Evolutionary conservation across 768 basidiomycete species (phyloP).

Genomic region (Russula sp.): DNA sequence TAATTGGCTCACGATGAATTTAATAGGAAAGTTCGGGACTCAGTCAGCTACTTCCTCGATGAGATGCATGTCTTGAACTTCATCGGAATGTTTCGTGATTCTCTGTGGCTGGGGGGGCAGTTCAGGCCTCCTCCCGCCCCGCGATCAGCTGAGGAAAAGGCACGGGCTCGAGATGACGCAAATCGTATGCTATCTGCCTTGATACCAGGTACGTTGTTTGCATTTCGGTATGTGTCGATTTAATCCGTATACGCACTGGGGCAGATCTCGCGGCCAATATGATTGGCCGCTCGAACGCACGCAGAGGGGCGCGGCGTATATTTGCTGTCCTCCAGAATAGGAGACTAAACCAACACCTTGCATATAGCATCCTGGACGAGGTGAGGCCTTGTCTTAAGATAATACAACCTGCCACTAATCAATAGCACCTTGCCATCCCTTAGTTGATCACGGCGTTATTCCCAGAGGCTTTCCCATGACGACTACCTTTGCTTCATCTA

Average conservation of each 20-base stretch:
- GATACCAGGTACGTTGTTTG: constrained; percentile 65
- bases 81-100: constrained; percentile 62
- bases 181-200: constrained; percentile 85
- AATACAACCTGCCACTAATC: background rate
- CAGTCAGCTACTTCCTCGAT: constrained; percentile 54
- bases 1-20: background rate
- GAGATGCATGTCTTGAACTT: constrained; percentile 65
- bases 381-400: constrained; percentile 36
- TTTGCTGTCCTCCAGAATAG: constrained; percentile 93
- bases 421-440: background rate
- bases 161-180: constrained; percentile 76
- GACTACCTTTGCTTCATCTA: too few species aligned
- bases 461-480: constrained; percentile 38
- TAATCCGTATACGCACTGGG: background rate
- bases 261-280: constrained; percentile 93
- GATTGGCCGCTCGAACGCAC: constrained; percentile 95
- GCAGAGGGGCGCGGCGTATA: constrained; percentile 85
- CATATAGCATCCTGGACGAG: constrained; percentile 86
- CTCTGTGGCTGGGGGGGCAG: constrained; percentile 82
- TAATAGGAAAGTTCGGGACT: constrained; percentile 81
- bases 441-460: constrained; percentile 59
- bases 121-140: constrained; percentile 52
- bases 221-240: background rate
- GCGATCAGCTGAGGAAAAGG: constrained; percentile 78
- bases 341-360: constrained; percentile 90